A percentile compares a stretch with the other conserved stretches of the same genome.
Evolutionary conservation across 2,329 filamentous ascomycete species (phyloP).

Genomic region (Ophiostoma piceae): DNA sequence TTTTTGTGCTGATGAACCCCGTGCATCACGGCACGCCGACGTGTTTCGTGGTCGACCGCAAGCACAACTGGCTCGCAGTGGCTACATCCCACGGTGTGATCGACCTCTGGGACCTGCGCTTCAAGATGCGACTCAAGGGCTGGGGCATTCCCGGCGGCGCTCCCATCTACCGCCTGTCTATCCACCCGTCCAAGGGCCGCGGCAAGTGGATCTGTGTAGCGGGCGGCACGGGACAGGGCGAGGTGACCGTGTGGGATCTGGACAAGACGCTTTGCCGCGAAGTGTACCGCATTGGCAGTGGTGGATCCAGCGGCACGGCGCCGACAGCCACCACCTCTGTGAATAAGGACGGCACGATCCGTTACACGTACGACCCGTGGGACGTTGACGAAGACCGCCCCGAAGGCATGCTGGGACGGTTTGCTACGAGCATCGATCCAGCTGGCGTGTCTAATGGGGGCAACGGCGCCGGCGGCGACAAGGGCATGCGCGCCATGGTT

Average conservation of each 20-base stretch:
- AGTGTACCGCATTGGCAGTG: slow-evolving; percentile 68
- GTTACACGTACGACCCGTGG: slow-evolving; percentile 68
- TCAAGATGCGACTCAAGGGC: slow-evolving; percentile 77
- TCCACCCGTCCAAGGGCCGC: slow-evolving; percentile 73
- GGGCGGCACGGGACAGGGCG: slow-evolving; percentile 78
- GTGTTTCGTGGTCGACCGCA: slow-evolving; percentile 82
- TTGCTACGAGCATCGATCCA: slow-evolving; percentile 68
- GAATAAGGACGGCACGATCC: slow-evolving; percentile 51
- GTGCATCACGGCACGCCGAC: slow-evolving; percentile 88
- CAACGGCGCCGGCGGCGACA: slow-evolving; percentile 46
- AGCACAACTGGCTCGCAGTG: slow-evolving; percentile 82
- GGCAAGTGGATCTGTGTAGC: slow-evolving; percentile 84
- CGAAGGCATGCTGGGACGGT: slow-evolving; percentile 80
- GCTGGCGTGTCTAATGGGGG: slow-evolving; percentile 37
- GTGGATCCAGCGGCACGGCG: background rate
- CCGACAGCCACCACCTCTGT: background rate
- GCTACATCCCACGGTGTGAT: slow-evolving; percentile 91
- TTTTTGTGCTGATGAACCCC: slow-evolving; percentile 79
- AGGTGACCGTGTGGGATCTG: slow-evolving; percentile 92
- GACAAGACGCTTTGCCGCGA: slow-evolving; percentile 86
- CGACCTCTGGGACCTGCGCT: slow-evolving; percentile 94
- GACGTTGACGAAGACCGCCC: slow-evolving; percentile 85
- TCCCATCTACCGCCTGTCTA: slow-evolving; percentile 69
- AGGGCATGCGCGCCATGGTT: slow-evolving; percentile 69
- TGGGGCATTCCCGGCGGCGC: slow-evolving; percentile 82